Evolutionary conservation across 2,329 filamentous ascomycete genomes (phyloP).

Genomic region (Trichoderma sp.): DNA sequence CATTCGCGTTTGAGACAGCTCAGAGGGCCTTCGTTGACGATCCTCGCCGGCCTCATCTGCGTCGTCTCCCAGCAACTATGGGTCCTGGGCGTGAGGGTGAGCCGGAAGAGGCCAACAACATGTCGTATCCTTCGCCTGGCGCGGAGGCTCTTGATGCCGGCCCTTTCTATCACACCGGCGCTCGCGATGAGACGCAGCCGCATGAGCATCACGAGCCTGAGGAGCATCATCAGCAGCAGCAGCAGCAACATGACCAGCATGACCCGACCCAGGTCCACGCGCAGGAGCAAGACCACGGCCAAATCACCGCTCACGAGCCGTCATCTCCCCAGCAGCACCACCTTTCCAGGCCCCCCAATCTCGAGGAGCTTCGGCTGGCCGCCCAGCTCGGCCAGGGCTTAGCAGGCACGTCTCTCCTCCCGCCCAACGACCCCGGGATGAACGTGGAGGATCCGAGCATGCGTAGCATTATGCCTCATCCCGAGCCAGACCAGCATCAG

Average conservation of each 20-base stretch:
- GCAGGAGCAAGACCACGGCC: conserved; percentile 39
- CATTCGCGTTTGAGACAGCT: not conserved
- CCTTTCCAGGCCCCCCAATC: conserved; percentile 48
- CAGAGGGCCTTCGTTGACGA: not conserved
- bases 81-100: conserved; percentile 42
- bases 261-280: conserved; percentile 37
- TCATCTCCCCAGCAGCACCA: conserved; percentile 48
- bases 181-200: conserved; percentile 39
- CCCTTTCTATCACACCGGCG: conserved; percentile 49
- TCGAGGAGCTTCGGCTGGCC: conserved; percentile 60
- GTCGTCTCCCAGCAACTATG: conserved; percentile 34
- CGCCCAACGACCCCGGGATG: conserved; percentile 50
- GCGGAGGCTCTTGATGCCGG: conserved; percentile 48
- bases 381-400: conserved; percentile 60
- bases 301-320: conserved; percentile 40
- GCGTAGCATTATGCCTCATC: conserved; percentile 49
- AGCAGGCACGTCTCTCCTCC: conserved; percentile 52
- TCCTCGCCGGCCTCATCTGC: not conserved
- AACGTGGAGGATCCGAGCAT: conserved; percentile 48
- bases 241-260: conserved; percentile 36
- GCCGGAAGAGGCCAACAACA: conserved; percentile 42
- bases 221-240: conserved; percentile 34
- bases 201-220: conserved; percentile 34
- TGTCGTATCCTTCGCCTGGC: conserved; percentile 52
- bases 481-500: conserved; percentile 44